Evolutionary conservation across 1,139 yeast species (phyloP).

Genomic region (Saccharomycopsis hybrid): DNA sequence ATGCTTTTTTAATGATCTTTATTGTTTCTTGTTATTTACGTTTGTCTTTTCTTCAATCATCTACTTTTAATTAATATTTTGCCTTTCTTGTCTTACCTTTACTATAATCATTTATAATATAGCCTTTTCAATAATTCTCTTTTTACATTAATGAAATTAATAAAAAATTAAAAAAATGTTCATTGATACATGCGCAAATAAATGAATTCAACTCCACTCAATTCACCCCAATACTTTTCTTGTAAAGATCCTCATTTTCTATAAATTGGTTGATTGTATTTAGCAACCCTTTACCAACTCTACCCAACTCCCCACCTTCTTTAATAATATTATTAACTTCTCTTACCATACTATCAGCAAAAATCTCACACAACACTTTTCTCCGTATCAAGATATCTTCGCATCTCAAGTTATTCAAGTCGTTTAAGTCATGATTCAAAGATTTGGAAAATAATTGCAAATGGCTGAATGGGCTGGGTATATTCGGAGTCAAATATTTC

Average conservation of each 20-base stretch:
- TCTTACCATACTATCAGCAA: slow-evolving; percentile 39
- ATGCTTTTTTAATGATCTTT: no score
- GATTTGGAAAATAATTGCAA: slow-evolving; percentile 13
- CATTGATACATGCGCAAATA: no score
- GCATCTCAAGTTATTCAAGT: slow-evolving; percentile 31
- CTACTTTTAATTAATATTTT: no score
- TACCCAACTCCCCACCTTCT: slow-evolving; percentile 75
- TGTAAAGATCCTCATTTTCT: slow-evolving; percentile 21
- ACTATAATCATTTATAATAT: no score
- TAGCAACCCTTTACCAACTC: slow-evolving; percentile 40
- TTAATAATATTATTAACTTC: slow-evolving; percentile 49
- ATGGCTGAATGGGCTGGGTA: slow-evolving; percentile 17
- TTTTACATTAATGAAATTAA: no score
- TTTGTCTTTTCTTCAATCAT: no score
- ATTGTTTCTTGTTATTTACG: no score
- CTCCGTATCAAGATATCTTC: slow-evolving; percentile 63
- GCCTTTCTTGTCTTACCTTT: no score
- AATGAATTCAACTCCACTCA: no score
- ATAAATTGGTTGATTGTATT: slow-evolving; percentile 25
- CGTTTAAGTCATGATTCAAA: slow-evolving; percentile 19
- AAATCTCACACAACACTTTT: slow-evolving; percentile 48
- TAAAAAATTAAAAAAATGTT: no score
- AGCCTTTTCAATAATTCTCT: no score
- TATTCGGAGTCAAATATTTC: slow-evolving; percentile 35
- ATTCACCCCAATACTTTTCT: slow-evolving; percentile 17